A percentile compares a stretch with the other conserved stretches of the same genome.
These are phyloP conservation scores for Protomyces inouyei DNA, from an alignment of 1,139 yeast genomes.

Conservation along the genomic window DNA sequence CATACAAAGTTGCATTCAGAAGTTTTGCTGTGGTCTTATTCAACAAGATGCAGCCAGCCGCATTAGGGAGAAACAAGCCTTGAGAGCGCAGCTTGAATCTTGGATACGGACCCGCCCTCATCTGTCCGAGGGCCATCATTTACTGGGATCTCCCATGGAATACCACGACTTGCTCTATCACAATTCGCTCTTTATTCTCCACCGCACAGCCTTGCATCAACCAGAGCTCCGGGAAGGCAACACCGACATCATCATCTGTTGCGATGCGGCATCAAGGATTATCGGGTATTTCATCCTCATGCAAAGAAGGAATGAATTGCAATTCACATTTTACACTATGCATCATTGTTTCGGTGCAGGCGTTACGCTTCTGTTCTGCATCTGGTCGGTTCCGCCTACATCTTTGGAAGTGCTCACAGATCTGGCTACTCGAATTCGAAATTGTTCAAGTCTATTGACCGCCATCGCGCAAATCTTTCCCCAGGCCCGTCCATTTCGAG, in stretches of 20 bases:
- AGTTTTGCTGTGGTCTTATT: background rate
- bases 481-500: background rate
- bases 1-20: background rate
- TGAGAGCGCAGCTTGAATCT: background rate
- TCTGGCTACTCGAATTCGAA: background rate
- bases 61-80: background rate
- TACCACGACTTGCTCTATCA: background rate
- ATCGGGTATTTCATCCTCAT: background rate
- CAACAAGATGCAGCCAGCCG: background rate
- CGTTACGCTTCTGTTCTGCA: background rate
- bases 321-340: background rate
- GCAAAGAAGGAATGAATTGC: background rate
- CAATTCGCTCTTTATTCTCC: background rate
- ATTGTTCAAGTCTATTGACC: background rate
- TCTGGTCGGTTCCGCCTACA: background rate
- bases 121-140: background rate
- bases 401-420: background rate
- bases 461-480: background rate
- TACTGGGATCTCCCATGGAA: background rate
- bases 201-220: background rate
- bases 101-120: background rate
- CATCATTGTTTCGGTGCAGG: slow-evolving; percentile 2
- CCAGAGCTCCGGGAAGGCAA: background rate
- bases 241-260: background rate
- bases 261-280: background rate